These are phyloP conservation scores for Phlyctochytrium arcticum DNA, from an alignment of 192 early-diverging fungal genomes.

Conservation along the genomic window DNA sequence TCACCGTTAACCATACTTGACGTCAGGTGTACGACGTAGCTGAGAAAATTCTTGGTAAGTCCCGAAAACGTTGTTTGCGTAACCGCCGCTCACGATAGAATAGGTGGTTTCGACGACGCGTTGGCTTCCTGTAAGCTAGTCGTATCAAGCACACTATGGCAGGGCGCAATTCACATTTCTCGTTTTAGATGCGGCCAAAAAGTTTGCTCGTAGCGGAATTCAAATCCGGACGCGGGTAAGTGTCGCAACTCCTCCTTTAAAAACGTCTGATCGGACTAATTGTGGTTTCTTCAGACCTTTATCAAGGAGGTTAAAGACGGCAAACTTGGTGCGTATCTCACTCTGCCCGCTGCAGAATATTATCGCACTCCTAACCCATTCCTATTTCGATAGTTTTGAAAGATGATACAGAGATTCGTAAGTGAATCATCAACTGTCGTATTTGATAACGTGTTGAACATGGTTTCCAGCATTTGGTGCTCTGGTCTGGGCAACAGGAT, in stretches of 20 bases:
- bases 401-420: slow-evolving; percentile 18
- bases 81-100: neutral
- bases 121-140: slow-evolving; percentile 50
- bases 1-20: neutral
- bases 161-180: too few relatives aligned
- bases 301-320: slow-evolving; percentile 58
- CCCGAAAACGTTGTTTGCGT: neutral
- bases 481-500: slow-evolving; percentile 73
- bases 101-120: slow-evolving; percentile 65
- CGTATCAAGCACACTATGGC: neutral
- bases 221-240: slow-evolving; percentile 54
- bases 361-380: too few relatives aligned
- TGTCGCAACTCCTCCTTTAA: neutral
- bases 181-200: slow-evolving; percentile 60
- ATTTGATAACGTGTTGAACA: too few relatives aligned
- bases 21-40: slow-evolving; percentile 69
- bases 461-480: slow-evolving; percentile 57
- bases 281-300: slow-evolving; percentile 24
- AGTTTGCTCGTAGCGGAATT: slow-evolving; percentile 75
- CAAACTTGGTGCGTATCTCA: slow-evolving; percentile 16
- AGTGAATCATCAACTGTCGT: too few relatives aligned
- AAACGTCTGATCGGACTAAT: too few relatives aligned
- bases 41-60: slow-evolving; percentile 59
- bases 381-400: slow-evolving; percentile 10
- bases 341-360: too few relatives aligned